These are phyloP conservation scores for Eutypella sp. DNA, from an alignment of 2,329 filamentous ascomycete genomes.

Conservation along the genomic window DNA sequence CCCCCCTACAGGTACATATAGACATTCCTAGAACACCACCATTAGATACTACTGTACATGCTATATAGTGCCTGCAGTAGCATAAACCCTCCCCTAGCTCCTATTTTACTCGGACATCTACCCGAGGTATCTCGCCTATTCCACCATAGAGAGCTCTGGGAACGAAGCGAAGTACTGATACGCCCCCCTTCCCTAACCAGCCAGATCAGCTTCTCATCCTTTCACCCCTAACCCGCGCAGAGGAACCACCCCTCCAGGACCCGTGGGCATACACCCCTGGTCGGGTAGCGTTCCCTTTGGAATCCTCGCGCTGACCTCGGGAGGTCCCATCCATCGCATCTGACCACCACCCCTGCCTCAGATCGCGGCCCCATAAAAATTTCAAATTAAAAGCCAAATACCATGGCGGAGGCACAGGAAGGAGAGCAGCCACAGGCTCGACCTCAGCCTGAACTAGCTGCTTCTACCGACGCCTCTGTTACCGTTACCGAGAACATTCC, in stretches of 20 bases:
- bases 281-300: constrained; percentile 28
- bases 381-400: constrained; percentile 33
- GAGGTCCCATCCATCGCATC: constrained; percentile 17
- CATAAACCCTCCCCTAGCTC: background rate
- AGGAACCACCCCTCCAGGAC: constrained; percentile 19
- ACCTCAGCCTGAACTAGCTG: constrained; percentile 27
- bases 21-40: no score
- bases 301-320: no score
- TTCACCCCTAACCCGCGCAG: background rate
- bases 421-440: constrained; percentile 26
- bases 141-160: no score
- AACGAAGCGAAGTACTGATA: no score
- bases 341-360: constrained; percentile 27
- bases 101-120: background rate
- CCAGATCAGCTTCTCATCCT: background rate
- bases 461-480: constrained; percentile 25
- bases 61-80: background rate
- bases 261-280: constrained; percentile 20
- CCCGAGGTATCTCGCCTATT: background rate
- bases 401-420: constrained; percentile 31
- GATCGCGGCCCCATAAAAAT: constrained; percentile 29
- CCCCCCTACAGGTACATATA: no score
- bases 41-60: no score
- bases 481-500: no score
- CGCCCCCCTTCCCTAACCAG: background rate